Evolutionary conservation across 2,329 filamentous ascomycete species (phyloP), one percentile per base, ranked within the genome.

Genomic region (Tricladium varicosporioides): DNA sequence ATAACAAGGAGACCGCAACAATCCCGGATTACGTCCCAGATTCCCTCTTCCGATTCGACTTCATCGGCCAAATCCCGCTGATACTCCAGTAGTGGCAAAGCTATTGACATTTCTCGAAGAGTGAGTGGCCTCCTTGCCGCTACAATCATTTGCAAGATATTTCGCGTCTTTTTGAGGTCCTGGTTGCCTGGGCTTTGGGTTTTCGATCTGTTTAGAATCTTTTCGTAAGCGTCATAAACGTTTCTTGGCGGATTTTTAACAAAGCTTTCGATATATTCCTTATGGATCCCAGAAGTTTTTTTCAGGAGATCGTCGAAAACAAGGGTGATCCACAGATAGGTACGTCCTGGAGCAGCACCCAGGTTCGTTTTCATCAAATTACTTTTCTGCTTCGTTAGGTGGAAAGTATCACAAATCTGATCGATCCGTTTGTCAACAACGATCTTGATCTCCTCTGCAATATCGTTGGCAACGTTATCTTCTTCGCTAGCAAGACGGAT

Each of bases 311-410:
- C 48, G 13, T 45, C 42, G 10, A 58, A 50, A 22, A 56, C 45
- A 2, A 58, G 33, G 27, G 54, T 43, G n/a, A 58, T 18, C 56
- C 56, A 58, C 15, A 52, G 48, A 46, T 58, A 58, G 11, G 56
- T 58, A 27, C 48, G 43, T 47, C 44, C 43, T 48, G 44, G 19
- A 36, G 44, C 19, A n/a, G 44, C 40, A 33, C 22, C 44, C 16
- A 54, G 32, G 19, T 54, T 40, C 22, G 19, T 48, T 48, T 48
- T 44, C 52, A 54, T 36, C 44, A 47, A 31, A 46, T 11, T 32
- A 10, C 22, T 40, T 42, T 31, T 54, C 22, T 31, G n/a, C n/a
- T 48, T 22, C 44, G 43, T 42, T n/a, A 54, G 27, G 18, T 42
- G 18, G n/a, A 48, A 19, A 33, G 27, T 18, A 48, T 48, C 18